A percentile compares a stretch with the other conserved stretches of the same genome.
phyloP scores from a whole-genome alignment of 2,329 filamentous ascomycete species.

The Diplodia mutila region DNA sequence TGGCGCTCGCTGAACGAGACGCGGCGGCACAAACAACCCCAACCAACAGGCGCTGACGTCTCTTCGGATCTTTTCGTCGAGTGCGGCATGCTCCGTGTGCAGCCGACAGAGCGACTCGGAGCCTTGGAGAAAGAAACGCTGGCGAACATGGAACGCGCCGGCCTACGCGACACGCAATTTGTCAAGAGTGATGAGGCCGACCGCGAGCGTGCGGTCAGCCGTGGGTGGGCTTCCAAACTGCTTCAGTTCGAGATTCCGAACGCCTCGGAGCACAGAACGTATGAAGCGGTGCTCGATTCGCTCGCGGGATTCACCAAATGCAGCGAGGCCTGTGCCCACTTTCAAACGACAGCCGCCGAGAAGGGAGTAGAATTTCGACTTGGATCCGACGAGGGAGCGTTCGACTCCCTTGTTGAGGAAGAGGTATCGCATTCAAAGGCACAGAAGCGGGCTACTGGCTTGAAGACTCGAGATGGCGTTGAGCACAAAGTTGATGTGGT shows the following conservation, averaged over 20 bases:
- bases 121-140: slow-evolving; percentile 1
- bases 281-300: background rate
- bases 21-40: too few relatives aligned
- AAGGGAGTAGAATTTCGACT: background rate
- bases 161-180: background rate
- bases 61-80: background rate
- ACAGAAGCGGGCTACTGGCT: background rate
- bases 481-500: background rate
- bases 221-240: background rate
- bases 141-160: slow-evolving; percentile 4
- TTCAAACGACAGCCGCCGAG: background rate
- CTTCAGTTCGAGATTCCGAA: background rate
- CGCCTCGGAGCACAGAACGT: background rate
- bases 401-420: background rate
- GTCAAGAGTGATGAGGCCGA: background rate
- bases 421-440: background rate
- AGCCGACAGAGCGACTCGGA: background rate
- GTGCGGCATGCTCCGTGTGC: slow-evolving; percentile 4
- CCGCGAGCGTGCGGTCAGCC: background rate
- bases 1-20: background rate
- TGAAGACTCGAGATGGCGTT: background rate
- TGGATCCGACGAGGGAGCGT: background rate
- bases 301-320: background rate
- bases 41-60: too few relatives aligned
- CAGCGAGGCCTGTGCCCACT: background rate